Evolutionary conservation across 2,329 filamentous ascomycete genomes (phyloP), one percentile per base, ranked within the genome.

Genomic region (Sphaerulina populicola): DNA sequence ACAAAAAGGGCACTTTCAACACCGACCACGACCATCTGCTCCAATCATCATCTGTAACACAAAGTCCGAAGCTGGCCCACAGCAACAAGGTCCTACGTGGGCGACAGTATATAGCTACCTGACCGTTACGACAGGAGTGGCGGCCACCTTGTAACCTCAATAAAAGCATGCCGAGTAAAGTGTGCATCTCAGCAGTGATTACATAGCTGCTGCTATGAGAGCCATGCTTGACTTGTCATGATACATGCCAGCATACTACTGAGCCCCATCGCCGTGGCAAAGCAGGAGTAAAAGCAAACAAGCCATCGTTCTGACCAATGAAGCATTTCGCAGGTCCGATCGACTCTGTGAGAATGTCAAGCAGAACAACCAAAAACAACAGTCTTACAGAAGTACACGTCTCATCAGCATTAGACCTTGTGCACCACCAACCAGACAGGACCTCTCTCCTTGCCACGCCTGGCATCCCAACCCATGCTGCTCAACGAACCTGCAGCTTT

Each of bases 391-490:
- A 35, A 10, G 14, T 3, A 18, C 1, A 27, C 2, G 23, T 27
- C 23, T 27, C 23, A 2, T 27, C 23, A 5, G 23, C 9, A 38
- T 59, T 53, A 64, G 18, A 48, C 57, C 56, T 63, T 63, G 49
- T 67, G 64, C 42, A 68, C 54, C 21, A 64, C 59, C 52, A 66
- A 50, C 64, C 65, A 66, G n/a, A 69, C 66, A 31, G 67, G 67
- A 18, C 65, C 64, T 48, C 64, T 47, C 14, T 41, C 48, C 2
- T 42, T 53, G 5, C 66, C 64, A 2, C 64, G 49, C 59, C 59
- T 65, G 45, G 50, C 53, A 47, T 53, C 60, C 67, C 67, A 69
- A 2, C 66, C 64, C 57, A 68, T 60, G 39, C 53, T 60, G 18
- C 33, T 51, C 33, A 68, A 47, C 1, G 53, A 59, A 1, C 56